Evolutionary conservation across 225 moss, liverwort and hornwort species (phyloP).

Genomic region (Sphagnum contortum): DNA sequence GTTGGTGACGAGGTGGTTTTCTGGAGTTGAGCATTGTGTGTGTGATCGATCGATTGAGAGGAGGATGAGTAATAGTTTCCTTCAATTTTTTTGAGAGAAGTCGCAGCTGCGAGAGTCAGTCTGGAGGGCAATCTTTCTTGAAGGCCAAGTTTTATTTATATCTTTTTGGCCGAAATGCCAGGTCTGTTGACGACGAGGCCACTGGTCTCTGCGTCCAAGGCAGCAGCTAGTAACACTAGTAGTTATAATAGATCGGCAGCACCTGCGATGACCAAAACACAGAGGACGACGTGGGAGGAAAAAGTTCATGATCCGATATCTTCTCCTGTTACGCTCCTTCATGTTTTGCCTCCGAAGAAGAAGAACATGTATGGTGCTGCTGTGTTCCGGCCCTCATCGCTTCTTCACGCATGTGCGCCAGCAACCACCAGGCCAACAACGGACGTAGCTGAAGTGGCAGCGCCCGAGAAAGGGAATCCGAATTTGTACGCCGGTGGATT

Average conservation of each 20-base stretch:
- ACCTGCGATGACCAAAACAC: conserved; percentile 7
- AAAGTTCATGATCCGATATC: conserved; percentile 1
- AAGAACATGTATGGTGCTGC: not conserved
- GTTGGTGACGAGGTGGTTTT: too few relatives aligned
- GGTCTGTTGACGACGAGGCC: conserved; percentile 28
- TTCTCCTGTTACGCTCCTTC: conserved; percentile 5
- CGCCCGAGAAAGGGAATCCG: not conserved
- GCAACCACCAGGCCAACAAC: conserved; percentile 6
- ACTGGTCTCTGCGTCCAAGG: conserved; percentile 20
- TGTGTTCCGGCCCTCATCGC: not conserved
- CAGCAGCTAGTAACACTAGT: not conserved
- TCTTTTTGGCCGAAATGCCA: conserved; percentile 10
- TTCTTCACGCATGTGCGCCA: not conserved
- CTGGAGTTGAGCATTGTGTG: too few relatives aligned
- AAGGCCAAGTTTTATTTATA: too few relatives aligned
- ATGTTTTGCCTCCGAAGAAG: conserved; percentile 1
- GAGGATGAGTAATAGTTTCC: too few relatives aligned
- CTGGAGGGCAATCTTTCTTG: too few relatives aligned
- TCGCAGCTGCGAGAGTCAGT: too few relatives aligned
- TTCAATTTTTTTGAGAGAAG: too few relatives aligned
- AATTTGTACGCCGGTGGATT: not conserved
- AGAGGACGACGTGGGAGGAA: conserved; percentile 14
- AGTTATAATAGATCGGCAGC: conserved; percentile 2
- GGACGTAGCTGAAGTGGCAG: conserved; percentile 6
- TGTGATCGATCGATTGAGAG: too few relatives aligned